Evolutionary conservation across 805 yeast species (phyloP).

Genomic region (Candida endomychidarum): DNA sequence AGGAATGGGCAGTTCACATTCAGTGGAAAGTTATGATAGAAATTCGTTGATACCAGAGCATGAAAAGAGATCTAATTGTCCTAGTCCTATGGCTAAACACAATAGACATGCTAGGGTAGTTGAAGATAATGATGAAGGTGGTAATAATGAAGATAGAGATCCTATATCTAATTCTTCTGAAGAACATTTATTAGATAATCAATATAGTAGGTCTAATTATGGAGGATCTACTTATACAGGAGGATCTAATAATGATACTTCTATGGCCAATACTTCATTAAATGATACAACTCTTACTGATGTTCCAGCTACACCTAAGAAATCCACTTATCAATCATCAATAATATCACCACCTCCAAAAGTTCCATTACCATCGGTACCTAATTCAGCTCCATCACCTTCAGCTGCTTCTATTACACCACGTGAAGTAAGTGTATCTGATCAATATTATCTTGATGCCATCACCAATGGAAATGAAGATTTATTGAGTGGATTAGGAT

Average conservation of each 20-base stretch:
- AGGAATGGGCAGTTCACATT: slow-evolving; percentile 21
- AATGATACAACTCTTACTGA: background rate
- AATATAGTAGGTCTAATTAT: slow-evolving; percentile 3
- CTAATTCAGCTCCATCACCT: slow-evolving; percentile 33
- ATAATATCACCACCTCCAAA: slow-evolving; percentile 42
- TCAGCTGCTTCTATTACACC: slow-evolving; percentile 14
- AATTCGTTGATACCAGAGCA: slow-evolving; percentile 7
- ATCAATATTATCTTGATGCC: slow-evolving; percentile 14
- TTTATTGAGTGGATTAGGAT: slow-evolving; percentile 38
- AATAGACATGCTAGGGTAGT: slow-evolving; percentile 47
- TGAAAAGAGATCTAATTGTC: slow-evolving; percentile 25
- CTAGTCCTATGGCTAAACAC: slow-evolving; percentile 43
- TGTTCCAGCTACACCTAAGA: slow-evolving; percentile 19
- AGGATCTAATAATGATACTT: too few species aligned
- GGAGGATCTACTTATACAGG: too few species aligned
- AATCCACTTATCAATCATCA: slow-evolving; percentile 6
- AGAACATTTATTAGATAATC: slow-evolving; percentile 6
- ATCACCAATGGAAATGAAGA: slow-evolving; percentile 18
- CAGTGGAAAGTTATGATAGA: slow-evolving; percentile 6
- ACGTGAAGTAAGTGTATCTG: slow-evolving; percentile 7
- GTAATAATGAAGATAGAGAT: slow-evolving; percentile 11
- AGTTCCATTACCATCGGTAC: slow-evolving; percentile 35
- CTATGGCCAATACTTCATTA: slow-evolving; percentile 9
- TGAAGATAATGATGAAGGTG: slow-evolving; percentile 28
- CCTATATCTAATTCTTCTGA: slow-evolving; percentile 6